phyloP scores from a whole-genome alignment of 2,329 filamentous ascomycete species.

The Exophiala bonariae region DNA sequence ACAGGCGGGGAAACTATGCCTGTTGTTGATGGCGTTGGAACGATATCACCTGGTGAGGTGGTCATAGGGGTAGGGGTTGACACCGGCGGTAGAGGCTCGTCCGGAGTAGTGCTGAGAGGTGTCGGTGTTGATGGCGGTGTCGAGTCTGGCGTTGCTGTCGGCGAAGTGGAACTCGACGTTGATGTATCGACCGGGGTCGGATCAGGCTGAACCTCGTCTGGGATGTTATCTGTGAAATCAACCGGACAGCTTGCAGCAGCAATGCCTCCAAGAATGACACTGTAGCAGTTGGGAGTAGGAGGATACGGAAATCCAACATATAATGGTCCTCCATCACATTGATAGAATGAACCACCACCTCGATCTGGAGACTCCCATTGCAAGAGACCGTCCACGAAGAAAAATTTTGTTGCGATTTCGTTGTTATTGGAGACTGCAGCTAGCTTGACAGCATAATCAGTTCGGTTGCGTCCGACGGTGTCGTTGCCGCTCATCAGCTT shows the following conservation, averaged over 20 bases:
- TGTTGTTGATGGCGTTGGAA: neutral
- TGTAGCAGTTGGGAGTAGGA: slow-evolving; percentile 16
- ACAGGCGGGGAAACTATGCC: neutral
- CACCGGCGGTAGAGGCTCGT: neutral
- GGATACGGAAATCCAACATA: slow-evolving; percentile 25
- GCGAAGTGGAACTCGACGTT: neutral
- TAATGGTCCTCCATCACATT: slow-evolving; percentile 17
- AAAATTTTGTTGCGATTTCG: slow-evolving; percentile 19
- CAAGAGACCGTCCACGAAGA: slow-evolving; percentile 23
- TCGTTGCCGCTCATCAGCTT: slow-evolving; percentile 14
- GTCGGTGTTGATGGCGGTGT: neutral
- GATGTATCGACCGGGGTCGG: neutral
- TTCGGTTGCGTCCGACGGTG: slow-evolving; percentile 21
- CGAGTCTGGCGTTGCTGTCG: neutral
- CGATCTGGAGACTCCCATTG: slow-evolving; percentile 19
- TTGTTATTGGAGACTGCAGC: slow-evolving; percentile 12
- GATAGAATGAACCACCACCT: slow-evolving; percentile 21
- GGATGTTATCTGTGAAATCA: slow-evolving; percentile 3
- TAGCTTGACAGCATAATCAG: slow-evolving; percentile 15
- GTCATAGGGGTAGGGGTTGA: neutral
- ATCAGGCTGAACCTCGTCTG: neutral
- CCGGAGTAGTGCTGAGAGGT: neutral
- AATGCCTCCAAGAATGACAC: slow-evolving; percentile 22
- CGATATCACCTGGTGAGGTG: neutral
- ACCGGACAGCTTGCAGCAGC: slow-evolving; percentile 17